Conservation (phyloP, 2,329 filamentous ascomycete species). For the Beauveria bassiana region DNA sequence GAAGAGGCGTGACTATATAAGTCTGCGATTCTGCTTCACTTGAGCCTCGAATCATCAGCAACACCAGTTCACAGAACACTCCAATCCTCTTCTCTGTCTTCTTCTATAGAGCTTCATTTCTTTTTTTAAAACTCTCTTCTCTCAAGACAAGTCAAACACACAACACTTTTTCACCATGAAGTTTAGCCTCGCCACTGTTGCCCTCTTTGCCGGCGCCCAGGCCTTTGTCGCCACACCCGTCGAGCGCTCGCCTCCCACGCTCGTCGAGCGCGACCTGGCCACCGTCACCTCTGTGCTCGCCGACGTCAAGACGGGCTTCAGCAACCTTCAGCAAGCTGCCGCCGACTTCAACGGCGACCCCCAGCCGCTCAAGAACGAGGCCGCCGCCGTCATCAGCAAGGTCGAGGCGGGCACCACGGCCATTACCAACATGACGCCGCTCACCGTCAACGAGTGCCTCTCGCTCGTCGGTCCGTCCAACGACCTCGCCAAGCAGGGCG, state of each 20-base stretch:
- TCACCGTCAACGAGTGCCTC: conserved; percentile 10
- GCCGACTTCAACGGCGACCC: conserved; percentile 11
- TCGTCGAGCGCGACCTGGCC: conserved; percentile 12
- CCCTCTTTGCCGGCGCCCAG: conserved; percentile 9
- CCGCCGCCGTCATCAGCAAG: conserved; percentile 5
- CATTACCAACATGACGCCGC: conserved; percentile 11
- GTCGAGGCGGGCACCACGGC: conserved; percentile 10
- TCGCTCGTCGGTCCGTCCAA: conserved; percentile 9
- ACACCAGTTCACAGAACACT: neutral
- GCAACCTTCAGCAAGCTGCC: conserved; percentile 6
- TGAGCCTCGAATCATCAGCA: neutral
- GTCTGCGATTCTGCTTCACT: neutral
- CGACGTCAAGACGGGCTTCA: conserved; percentile 11
- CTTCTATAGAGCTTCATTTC: neutral
- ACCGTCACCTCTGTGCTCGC: conserved; percentile 13
- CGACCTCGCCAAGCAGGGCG: conserved; percentile 10
- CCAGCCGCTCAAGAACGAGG: conserved; percentile 4
- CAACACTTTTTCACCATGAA: neutral
- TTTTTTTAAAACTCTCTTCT: neutral
- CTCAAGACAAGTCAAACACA: neutral
- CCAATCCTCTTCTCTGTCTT: neutral
- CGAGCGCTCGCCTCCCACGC: conserved; percentile 1
- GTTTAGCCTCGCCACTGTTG: conserved; percentile 9
- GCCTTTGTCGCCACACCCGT: conserved; percentile 11
- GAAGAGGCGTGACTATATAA: neutral